Conservation (phyloP, 2,329 filamentous ascomycete species). For the Blastomyces parvus region DNA sequence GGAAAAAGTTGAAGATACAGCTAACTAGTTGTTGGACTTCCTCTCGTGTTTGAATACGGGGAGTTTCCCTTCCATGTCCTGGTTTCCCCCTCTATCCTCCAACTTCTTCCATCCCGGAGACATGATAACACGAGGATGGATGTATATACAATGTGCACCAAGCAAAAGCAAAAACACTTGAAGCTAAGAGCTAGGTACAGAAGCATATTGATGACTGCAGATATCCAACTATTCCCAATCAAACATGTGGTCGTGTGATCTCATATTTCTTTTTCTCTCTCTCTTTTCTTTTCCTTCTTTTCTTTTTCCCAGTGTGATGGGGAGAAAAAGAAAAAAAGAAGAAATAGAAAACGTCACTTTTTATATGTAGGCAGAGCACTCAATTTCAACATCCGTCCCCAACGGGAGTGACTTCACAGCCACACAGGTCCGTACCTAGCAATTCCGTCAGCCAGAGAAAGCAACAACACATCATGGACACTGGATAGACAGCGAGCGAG, state of each 20-base stretch:
- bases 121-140: neutral
- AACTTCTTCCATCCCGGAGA: neutral
- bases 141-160: too few species aligned
- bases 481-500: neutral
- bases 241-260: conserved; percentile 2
- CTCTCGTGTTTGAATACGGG: neutral
- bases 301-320: neutral
- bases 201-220: neutral
- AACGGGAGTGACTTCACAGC: conserved; percentile 83
- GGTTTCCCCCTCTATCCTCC: too few species aligned
- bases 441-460: neutral
- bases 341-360: neutral
- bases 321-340: neutral
- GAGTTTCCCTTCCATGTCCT: too few species aligned
- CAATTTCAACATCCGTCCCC: conserved; percentile 80
- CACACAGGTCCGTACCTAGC: conserved; percentile 64
- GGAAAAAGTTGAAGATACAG: too few species aligned
- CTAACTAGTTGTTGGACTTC: too few species aligned
- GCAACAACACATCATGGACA: neutral
- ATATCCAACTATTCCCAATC: neutral
- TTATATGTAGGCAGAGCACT: conserved; percentile 67
- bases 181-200: neutral
- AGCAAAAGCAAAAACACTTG: neutral
- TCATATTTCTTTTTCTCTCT: neutral
- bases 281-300: neutral